A percentile compares a stretch with the other conserved stretches of the same genome.
phyloP scores from a whole-genome alignment of 192 early-diverging fungal genomes.

The Umbelopsis isabellina region DNA sequence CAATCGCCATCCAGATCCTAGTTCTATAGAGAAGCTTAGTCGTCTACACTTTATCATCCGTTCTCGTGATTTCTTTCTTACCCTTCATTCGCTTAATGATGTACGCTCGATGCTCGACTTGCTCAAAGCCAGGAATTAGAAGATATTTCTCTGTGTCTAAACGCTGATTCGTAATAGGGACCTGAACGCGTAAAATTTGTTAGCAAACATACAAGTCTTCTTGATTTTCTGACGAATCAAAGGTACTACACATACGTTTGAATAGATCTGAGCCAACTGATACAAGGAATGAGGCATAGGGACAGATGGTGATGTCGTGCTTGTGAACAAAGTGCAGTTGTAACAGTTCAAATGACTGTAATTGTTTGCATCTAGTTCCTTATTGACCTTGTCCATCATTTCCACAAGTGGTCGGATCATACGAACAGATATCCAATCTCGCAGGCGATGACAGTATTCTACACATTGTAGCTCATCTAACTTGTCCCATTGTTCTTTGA shows the following conservation, averaged over 20 bases:
- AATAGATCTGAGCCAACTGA: conserved; percentile 11
- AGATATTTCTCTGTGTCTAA: conserved; percentile 19
- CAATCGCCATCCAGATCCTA: conserved; percentile 3
- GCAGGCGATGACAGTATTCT: conserved; percentile 2
- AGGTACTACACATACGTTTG: neutral
- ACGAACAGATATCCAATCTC: conserved; percentile 20
- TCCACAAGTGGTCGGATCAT: conserved; percentile 9
- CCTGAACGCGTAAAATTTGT: neutral
- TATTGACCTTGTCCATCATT: conserved; percentile 14
- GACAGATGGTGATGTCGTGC: conserved; percentile 4
- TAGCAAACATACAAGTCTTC: neutral
- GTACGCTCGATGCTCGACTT: conserved; percentile 11
- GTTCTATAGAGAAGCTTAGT: neutral
- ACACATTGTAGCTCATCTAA: conserved; percentile 16
- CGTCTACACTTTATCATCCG: neutral
- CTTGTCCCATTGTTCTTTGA: conserved; percentile 13
- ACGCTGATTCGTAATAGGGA: conserved; percentile 17
- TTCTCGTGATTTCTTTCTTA: neutral
- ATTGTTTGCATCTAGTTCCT: conserved; percentile 14
- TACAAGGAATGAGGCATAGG: conserved; percentile 16
- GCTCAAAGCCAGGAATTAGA: conserved; percentile 10
- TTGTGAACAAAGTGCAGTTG: conserved; percentile 13
- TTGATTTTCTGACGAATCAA: neutral
- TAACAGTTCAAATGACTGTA: conserved; percentile 19
- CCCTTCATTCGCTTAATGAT: conserved; percentile 18